A percentile compares a stretch with the other conserved stretches of the same genome.
Conservation (phyloP, 139 green algal genomes). For the Astrephomene gubernaculifera region DNA sequence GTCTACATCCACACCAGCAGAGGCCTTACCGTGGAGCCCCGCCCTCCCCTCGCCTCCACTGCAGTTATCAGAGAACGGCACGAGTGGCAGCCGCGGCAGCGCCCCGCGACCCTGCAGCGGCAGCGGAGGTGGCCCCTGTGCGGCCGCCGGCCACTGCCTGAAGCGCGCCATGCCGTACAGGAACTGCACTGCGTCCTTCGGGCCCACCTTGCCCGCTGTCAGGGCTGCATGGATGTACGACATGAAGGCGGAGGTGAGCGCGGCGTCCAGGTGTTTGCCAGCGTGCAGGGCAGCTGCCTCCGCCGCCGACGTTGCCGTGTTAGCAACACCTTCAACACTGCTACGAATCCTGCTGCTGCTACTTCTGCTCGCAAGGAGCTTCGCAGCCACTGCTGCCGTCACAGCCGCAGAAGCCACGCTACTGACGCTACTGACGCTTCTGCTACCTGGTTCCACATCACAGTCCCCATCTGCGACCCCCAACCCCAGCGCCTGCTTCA, state of each 20-base stretch:
- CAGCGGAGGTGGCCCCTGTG: neutral
- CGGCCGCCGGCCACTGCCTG: neutral
- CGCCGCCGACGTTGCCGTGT: too few species aligned
- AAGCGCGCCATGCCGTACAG: conserved; percentile 2
- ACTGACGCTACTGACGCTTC: neutral
- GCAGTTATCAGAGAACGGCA: too few species aligned
- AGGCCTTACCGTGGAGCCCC: neutral
- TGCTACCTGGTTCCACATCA: too few species aligned
- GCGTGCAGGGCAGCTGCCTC: too few species aligned
- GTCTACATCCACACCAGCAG: too few species aligned
- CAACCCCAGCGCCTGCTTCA: neutral
- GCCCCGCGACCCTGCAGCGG: neutral
- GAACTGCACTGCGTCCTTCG: neutral
- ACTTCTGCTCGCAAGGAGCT: too few species aligned
- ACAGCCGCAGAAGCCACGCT: neutral
- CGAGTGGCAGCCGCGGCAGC: neutral
- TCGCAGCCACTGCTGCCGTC: neutral
- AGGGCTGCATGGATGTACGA: neutral
- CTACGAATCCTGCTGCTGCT: too few species aligned
- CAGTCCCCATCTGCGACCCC: too few species aligned
- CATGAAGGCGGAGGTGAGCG: neutral
- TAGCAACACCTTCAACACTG: too few species aligned
- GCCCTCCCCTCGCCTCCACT: too few species aligned
- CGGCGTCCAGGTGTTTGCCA: neutral
- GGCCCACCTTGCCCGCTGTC: neutral